A percentile compares a stretch with the other conserved stretches of the same genome.
These are phyloP conservation scores for Patellifolia procumbens DNA, from an alignment of 179 eudicot species.

Conservation along the genomic window DNA sequence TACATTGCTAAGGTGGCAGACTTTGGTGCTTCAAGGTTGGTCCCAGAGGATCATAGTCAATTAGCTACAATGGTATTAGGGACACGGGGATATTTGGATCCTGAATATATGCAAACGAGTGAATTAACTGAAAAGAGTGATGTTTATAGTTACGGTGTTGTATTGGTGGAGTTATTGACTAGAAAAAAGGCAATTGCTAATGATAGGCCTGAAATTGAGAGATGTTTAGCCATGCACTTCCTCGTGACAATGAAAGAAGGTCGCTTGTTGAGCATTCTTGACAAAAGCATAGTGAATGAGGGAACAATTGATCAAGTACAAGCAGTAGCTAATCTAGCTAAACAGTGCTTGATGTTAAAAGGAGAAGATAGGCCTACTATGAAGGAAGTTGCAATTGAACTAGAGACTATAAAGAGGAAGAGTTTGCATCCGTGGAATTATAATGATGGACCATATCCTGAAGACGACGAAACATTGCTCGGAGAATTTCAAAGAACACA, in stretches of 20 bases:
- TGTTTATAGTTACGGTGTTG: neutral
- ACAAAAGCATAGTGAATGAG: constrained; percentile 7
- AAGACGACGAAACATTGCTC: neutral
- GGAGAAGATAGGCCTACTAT: constrained; percentile 37
- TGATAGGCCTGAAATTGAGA: constrained; percentile 26
- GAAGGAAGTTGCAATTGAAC: constrained; percentile 43
- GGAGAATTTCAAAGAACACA: neutral
- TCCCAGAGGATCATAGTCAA: neutral
- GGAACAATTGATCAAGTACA: constrained; percentile 14
- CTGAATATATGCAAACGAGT: constrained; percentile 7
- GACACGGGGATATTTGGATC: constrained; percentile 11
- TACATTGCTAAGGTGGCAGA: constrained; percentile 8
- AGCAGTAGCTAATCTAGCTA: constrained; percentile 28
- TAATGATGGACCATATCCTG: neutral
- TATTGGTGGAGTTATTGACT: neutral
- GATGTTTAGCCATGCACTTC: constrained; percentile 31
- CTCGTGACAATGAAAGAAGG: constrained; percentile 25
- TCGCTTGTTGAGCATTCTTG: constrained; percentile 24
- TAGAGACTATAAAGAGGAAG: constrained; percentile 24
- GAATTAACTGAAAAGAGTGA: neutral
- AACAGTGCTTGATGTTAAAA: constrained; percentile 23
- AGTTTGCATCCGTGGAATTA: neutral
- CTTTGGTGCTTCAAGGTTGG: constrained; percentile 16
- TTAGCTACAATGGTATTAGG: constrained; percentile 17
- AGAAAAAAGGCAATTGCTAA: constrained; percentile 17